Evolutionary conservation across 208 protist genomes (phyloP).

Genomic region (Endotrypanum monterogeii): DNA sequence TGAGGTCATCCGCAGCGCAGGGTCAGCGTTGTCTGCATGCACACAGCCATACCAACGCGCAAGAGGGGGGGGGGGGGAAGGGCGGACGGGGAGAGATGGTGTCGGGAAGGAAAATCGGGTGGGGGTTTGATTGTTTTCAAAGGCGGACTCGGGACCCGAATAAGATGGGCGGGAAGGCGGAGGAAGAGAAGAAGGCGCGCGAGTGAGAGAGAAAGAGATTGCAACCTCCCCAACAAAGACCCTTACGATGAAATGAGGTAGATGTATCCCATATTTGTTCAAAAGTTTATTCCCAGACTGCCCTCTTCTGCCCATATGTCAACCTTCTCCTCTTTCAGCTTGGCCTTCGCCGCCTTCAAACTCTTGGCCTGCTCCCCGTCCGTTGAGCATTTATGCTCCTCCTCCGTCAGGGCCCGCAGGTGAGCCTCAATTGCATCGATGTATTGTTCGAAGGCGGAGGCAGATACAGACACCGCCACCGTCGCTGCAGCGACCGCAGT

Average conservation of each 20-base stretch:
- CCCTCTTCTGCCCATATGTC: constrained; percentile 39
- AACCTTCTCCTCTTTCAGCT: constrained; percentile 21
- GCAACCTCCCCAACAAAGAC: neutral
- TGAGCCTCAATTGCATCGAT: constrained; percentile 42
- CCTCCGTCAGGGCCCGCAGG: constrained; percentile 31
- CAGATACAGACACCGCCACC: neutral
- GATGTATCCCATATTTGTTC: neutral
- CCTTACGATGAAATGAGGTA: neutral
- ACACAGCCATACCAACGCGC: no score
- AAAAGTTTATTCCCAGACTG: constrained; percentile 37
- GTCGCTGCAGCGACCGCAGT: neutral
- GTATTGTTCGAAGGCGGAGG: constrained; percentile 19
- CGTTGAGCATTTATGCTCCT: constrained; percentile 34
- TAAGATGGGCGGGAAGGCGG: neutral
- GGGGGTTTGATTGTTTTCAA: no score
- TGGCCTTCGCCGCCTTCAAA: constrained; percentile 38
- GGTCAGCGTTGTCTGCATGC: no score
- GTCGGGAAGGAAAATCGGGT: neutral
- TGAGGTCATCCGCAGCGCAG: no score
- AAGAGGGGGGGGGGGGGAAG: no score
- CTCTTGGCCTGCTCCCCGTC: constrained; percentile 48
- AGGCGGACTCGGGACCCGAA: neutral
- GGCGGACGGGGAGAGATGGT: neutral
- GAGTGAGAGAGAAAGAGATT: no score
- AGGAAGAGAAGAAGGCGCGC: neutral